phyloP scores from a whole-genome alignment of 257 asterid genomes.

The Hygrophila difformis region DNA sequence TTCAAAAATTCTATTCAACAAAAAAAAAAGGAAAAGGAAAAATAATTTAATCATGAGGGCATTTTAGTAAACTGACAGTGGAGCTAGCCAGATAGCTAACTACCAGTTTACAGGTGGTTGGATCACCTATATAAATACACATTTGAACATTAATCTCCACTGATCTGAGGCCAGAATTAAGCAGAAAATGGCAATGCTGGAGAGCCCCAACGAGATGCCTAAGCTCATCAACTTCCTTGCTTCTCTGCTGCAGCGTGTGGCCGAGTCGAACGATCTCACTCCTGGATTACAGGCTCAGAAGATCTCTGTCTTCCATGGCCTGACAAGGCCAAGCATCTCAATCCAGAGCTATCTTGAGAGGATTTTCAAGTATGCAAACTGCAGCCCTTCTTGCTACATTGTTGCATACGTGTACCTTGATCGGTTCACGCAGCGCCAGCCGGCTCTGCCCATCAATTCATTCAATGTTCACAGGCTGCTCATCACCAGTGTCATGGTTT shows the following conservation, averaged over 20 bases:
- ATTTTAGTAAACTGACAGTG: conserved; percentile 13
- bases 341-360: conserved; percentile 55
- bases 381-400: conserved; percentile 77
- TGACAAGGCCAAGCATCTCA: conserved; percentile 54
- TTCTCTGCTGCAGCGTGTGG: conserved; percentile 45
- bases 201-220: conserved; percentile 42
- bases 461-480: conserved; percentile 62
- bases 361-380: conserved; percentile 68
- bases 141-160: conserved; percentile 5
- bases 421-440: conserved; percentile 56
- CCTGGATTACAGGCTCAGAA: conserved; percentile 26
- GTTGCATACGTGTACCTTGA: conserved; percentile 73
- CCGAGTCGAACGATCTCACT: conserved; percentile 57
- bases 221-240: conserved; percentile 58
- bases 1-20: conserved; percentile 70
- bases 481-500: conserved; percentile 76
- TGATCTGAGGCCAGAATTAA: conserved; percentile 7
- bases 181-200: conserved; percentile 55
- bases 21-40: neutral
- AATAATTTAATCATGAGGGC: conserved; percentile 21
- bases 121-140: neutral
- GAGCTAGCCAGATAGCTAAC: too few species aligned
- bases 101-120: conserved; percentile 28
- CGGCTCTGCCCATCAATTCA: conserved; percentile 44
- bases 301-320: conserved; percentile 60